Conservation (phyloP, 805 yeast species). For the Suhomyces vadensis region DNA sequence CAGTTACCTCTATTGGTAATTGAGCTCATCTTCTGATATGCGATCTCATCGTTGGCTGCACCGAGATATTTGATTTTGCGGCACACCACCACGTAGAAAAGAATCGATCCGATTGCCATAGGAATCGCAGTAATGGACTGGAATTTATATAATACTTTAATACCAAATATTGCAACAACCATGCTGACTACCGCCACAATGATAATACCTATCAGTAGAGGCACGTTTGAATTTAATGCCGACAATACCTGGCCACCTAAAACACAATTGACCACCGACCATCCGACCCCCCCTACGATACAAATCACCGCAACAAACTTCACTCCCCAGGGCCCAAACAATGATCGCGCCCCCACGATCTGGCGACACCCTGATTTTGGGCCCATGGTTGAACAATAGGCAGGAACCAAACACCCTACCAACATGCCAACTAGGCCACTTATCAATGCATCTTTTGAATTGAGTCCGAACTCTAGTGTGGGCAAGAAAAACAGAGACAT, state of each 20-base stretch:
- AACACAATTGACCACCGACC: constrained; percentile 42
- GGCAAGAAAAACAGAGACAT: constrained; percentile 40
- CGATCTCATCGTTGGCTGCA: constrained; percentile 16
- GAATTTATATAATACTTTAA: constrained; percentile 29
- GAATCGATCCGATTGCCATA: constrained; percentile 27
- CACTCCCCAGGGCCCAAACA: constrained; percentile 40
- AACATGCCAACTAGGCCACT: constrained; percentile 32
- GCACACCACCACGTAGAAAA: constrained; percentile 34
- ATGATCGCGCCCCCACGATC: constrained; percentile 37
- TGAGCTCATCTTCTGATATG: constrained; percentile 13
- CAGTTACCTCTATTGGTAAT: constrained; percentile 31
- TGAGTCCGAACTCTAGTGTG: constrained; percentile 28
- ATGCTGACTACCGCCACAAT: constrained; percentile 28
- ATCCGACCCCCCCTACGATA: constrained; percentile 36
- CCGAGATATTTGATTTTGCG: constrained; percentile 20
- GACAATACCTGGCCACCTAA: constrained; percentile 38
- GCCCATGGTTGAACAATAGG: constrained; percentile 41
- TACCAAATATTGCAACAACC: constrained; percentile 35
- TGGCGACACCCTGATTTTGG: constrained; percentile 41
- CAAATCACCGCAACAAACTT: constrained; percentile 31
- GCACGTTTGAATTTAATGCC: constrained; percentile 25
- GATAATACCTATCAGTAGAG: constrained; percentile 33
- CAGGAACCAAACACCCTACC: constrained; percentile 39
- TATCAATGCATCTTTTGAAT: constrained; percentile 27
- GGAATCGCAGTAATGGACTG: constrained; percentile 33